phyloP scores from a whole-genome alignment of 257 asterid genomes.

The Handroanthus guayacan region DNA sequence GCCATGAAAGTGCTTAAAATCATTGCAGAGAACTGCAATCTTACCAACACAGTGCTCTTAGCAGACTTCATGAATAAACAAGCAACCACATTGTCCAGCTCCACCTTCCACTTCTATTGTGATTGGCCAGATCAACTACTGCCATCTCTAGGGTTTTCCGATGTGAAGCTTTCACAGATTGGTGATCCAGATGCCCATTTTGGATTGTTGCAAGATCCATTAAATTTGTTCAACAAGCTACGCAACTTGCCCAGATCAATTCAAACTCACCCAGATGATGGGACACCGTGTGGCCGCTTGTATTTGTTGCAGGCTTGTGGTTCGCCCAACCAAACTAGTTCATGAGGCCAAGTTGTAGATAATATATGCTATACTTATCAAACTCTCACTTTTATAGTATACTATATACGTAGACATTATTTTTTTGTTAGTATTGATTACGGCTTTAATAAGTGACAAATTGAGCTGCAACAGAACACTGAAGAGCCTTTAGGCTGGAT shows the following conservation, averaged over 20 bases:
- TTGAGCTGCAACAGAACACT: constrained; percentile 24
- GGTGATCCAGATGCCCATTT: constrained; percentile 97
- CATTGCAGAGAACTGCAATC: constrained; percentile 71
- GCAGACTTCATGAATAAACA: constrained; percentile 98
- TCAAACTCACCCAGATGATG: constrained; percentile 89
- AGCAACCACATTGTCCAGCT: constrained; percentile 79
- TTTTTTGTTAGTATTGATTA: constrained; percentile 32
- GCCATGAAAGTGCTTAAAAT: constrained; percentile 78
- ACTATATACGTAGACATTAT: constrained; percentile 40
- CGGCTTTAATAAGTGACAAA: constrained; percentile 25
- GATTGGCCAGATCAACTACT: constrained; percentile 95
- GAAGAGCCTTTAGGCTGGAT: constrained; percentile 22
- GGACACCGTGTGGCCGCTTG: constrained; percentile 90
- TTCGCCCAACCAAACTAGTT: constrained; percentile 56
- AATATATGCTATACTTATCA: constrained; percentile 32
- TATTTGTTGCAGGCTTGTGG: constrained; percentile 90
- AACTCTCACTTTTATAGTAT: constrained; percentile 26
- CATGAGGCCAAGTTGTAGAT: constrained; percentile 38
- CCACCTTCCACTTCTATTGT: constrained; percentile 80
- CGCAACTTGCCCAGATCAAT: constrained; percentile 83
- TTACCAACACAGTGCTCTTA: constrained; percentile 75
- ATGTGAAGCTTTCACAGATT: constrained; percentile 86
- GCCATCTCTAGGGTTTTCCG: constrained; percentile 89
- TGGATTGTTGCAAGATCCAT: constrained; percentile 85
- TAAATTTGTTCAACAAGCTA: constrained; percentile 80